Base-by-base conservation (phyloP, 805 yeast genomes). In the Yamadazyma scolyti region DNA sequence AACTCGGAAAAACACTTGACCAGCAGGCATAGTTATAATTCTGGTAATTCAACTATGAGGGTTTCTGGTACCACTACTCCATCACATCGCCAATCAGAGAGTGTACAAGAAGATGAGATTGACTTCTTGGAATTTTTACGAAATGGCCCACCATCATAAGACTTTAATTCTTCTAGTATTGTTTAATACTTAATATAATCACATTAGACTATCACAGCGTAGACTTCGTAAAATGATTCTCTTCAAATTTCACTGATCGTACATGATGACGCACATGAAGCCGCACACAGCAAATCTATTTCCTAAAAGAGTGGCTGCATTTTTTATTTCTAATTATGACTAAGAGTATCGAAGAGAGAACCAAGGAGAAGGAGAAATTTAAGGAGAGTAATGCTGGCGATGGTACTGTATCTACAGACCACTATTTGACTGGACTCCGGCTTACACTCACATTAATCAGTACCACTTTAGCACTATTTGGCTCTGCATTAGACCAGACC, bases 401-500 rank as follows among this genome's bases (percentile, higher is more conserved):
- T 35, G 70, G 70, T 4, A 50, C 70, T 2, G 40, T 36, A 20
- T 61, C 65, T 6, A 27, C 48, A 2, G 66, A 63, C 27, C 70
- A 64, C 27, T 50, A 58, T 31, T 28, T 58, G 4, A 39, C 43
- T 5, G 69, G 70, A 4, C 2, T 43, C 3, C 46, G 36, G 16
- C 42, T 64, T n/a, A 29, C 28, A 2, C 26, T 57, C 2, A 52
- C 61, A 0, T 34, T 61, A 5, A 18, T 44, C 9, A 51, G 61
- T 32, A 49, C 61, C 28, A 55, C 59, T 12, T 45, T 52, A 4
- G 34, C 51, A 6, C 46, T 64, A 26, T 63, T 64, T 38, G 43
- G 63, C 21, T 52, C 64, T 10, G 80, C 82, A 0, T 50, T 78
- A 24, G 84, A 78, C 47, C 77, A 72, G 40, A 76, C 81, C n/a